Conservation (phyloP, 2,329 filamentous ascomycete species). For the Colletotrichum orchidophilum region DNA sequence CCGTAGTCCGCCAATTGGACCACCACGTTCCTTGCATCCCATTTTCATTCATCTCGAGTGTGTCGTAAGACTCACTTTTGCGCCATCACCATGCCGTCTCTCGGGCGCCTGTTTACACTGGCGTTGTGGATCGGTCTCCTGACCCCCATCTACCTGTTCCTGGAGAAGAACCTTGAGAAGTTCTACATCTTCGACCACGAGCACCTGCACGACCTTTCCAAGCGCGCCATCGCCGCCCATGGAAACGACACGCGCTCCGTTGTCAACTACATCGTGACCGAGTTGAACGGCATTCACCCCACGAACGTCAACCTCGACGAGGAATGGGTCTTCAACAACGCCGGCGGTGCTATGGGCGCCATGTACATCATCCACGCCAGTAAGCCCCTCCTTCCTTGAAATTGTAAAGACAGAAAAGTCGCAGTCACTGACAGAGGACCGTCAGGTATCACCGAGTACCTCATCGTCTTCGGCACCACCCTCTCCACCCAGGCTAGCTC, state of each 20-base stretch:
- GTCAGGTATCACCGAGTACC: slow-evolving; percentile 81
- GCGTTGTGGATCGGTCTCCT: slow-evolving; percentile 64
- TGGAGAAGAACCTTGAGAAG: slow-evolving; percentile 66
- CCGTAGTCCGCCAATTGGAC: not conserved
- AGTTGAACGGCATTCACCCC: slow-evolving; percentile 66
- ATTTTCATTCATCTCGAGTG: not conserved
- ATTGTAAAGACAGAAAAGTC: no score
- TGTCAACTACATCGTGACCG: slow-evolving; percentile 74
- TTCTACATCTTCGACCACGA: slow-evolving; percentile 81
- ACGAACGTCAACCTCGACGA: slow-evolving; percentile 73
- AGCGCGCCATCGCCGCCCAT: slow-evolving; percentile 72
- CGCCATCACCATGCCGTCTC: slow-evolving; percentile 16
- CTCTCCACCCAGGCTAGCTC: no score
- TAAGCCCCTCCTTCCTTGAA: slow-evolving; percentile 48
- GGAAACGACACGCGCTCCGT: slow-evolving; percentile 79
- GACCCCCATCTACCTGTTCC: slow-evolving; percentile 60
- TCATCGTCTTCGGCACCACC: slow-evolving; percentile 87
- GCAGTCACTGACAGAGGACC: not conserved
- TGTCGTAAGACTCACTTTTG: not conserved
- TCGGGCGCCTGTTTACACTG: slow-evolving; percentile 57
- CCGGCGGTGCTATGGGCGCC: slow-evolving; percentile 88
- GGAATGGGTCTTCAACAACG: slow-evolving; percentile 94
- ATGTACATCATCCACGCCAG: slow-evolving; percentile 93
- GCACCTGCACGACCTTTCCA: slow-evolving; percentile 74
- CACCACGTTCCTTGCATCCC: slow-evolving; percentile 20